phyloP scores from a whole-genome alignment of 2,329 filamentous ascomycete species.

The Monosporascus ibericus region DNA sequence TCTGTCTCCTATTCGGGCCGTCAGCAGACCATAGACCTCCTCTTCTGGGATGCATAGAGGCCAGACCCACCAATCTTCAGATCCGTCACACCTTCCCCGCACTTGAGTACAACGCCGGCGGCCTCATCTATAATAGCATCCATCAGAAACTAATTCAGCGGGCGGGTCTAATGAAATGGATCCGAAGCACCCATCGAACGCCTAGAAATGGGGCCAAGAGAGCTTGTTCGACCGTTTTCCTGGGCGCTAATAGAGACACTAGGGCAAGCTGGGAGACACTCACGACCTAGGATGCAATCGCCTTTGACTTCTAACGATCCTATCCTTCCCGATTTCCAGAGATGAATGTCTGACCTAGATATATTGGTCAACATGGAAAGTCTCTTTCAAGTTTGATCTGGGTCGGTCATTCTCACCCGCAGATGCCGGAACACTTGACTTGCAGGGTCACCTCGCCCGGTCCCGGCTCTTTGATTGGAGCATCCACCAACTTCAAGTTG shows the following conservation, averaged over 20 bases:
- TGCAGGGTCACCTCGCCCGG: slow-evolving; percentile 53
- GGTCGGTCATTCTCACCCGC: slow-evolving; percentile 39
- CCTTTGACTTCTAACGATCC: slow-evolving; percentile 56
- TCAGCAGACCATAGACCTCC: not conserved
- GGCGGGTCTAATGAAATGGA: not conserved
- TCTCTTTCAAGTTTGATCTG: not conserved
- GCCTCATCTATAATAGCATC: slow-evolving; percentile 41
- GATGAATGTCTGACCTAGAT: slow-evolving; percentile 58
- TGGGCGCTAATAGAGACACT: not conserved
- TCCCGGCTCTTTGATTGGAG: slow-evolving; percentile 48
- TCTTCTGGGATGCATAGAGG: too few relatives aligned
- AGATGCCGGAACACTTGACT: slow-evolving; percentile 58
- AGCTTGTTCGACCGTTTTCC: not conserved
- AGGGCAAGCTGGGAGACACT: not conserved
- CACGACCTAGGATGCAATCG: slow-evolving; percentile 56
- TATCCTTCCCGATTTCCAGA: slow-evolving; percentile 61
- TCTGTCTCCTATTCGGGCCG: slow-evolving; percentile 45
- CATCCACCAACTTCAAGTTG: slow-evolving; percentile 48
- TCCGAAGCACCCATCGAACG: not conserved
- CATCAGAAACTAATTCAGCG: not conserved
- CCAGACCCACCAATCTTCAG: slow-evolving; percentile 36
- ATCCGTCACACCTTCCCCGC: slow-evolving; percentile 47
- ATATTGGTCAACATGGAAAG: not conserved
- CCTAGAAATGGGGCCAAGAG: not conserved
- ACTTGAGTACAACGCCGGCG: slow-evolving; percentile 52